Conservation (phyloP, 805 yeast genomes). For the Candida insectalens region DNA sequence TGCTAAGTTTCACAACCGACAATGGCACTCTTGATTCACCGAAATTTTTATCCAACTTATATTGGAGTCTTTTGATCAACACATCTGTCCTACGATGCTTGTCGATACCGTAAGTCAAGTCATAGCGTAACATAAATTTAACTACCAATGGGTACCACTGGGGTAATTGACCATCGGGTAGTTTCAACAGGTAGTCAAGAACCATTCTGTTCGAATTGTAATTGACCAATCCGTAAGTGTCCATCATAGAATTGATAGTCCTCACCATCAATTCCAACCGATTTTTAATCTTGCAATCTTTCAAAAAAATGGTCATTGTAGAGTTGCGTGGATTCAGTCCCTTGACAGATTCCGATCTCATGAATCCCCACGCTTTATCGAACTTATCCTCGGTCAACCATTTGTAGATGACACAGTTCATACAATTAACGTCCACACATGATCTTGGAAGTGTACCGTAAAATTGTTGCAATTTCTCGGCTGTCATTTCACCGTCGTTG, state of each 20-base stretch:
- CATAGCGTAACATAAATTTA: constrained; percentile 11
- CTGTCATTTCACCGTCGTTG: constrained; percentile 3
- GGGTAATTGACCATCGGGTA: constrained; percentile 4
- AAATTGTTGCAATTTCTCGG: constrained; percentile 8
- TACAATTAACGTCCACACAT: constrained; percentile 11
- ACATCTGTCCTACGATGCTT: constrained; percentile 11
- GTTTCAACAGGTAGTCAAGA: constrained; percentile 8
- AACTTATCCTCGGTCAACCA: constrained; percentile 7
- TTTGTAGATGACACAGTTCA: constrained; percentile 15
- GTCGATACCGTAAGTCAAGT: constrained; percentile 10
- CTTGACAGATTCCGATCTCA: constrained; percentile 3
- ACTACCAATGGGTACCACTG: constrained; percentile 11
- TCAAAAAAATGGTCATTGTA: constrained; percentile 15
- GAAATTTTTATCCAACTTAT: constrained; percentile 7
- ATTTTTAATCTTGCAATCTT: constrained; percentile 6
- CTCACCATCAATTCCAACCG: constrained; percentile 9
- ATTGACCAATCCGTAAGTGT: constrained; percentile 8
- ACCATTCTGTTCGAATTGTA: constrained; percentile 9
- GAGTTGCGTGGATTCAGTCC: constrained; percentile 8
- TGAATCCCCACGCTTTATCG: constrained; percentile 13
- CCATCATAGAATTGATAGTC: constrained; percentile 10
- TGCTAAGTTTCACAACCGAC: not conserved
- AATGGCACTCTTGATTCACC: not conserved
- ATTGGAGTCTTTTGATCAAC: constrained; percentile 9
- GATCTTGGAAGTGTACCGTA: constrained; percentile 4